Percentiles rank a stretch among this genome's conserved stretches.
These are phyloP conservation scores for Sporobolomyces pararoseus DNA, from an alignment of 768 basidiomycete genomes.

Conservation along the genomic window DNA sequence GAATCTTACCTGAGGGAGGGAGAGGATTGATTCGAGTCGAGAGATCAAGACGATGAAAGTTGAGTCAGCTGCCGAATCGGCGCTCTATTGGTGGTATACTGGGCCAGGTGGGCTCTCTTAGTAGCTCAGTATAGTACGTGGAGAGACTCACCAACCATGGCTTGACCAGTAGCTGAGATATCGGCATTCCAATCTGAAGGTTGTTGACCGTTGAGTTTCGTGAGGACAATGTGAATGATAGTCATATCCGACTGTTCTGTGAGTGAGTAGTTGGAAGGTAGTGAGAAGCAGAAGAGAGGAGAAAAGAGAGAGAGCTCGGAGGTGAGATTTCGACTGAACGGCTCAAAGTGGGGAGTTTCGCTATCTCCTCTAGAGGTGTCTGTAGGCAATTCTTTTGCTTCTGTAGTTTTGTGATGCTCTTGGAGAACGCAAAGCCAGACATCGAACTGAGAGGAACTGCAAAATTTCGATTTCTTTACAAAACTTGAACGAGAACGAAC, in stretches of 20 bases:
- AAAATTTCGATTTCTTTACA: too few relatives aligned
- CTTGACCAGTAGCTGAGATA: conserved; percentile 1
- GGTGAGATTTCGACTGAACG: neutral
- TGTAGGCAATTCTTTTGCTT: too few relatives aligned
- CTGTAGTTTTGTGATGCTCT: too few relatives aligned
- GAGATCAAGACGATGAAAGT: neutral
- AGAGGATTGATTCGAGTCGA: neutral
- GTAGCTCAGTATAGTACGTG: neutral
- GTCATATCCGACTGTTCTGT: neutral
- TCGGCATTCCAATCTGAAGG: neutral
- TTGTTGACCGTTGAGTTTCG: conserved; percentile 18
- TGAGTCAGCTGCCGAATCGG: neutral
- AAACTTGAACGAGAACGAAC: too few relatives aligned
- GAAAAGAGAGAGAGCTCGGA: neutral
- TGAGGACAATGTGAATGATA: conserved; percentile 27
- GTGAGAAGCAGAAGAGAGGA: neutral
- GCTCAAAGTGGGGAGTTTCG: too few relatives aligned
- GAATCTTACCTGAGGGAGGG: conserved; percentile 15
- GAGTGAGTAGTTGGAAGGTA: neutral
- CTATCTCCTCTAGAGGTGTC: too few relatives aligned
- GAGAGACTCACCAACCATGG: conserved; percentile 22
- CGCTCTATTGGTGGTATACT: neutral
- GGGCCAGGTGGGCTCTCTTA: neutral
- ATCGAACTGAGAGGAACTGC: too few relatives aligned
- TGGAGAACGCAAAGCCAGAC: too few relatives aligned